Base-by-base conservation (phyloP, 2,329 filamentous ascomycete species). In the Colletotrichum tropicicola region DNA sequence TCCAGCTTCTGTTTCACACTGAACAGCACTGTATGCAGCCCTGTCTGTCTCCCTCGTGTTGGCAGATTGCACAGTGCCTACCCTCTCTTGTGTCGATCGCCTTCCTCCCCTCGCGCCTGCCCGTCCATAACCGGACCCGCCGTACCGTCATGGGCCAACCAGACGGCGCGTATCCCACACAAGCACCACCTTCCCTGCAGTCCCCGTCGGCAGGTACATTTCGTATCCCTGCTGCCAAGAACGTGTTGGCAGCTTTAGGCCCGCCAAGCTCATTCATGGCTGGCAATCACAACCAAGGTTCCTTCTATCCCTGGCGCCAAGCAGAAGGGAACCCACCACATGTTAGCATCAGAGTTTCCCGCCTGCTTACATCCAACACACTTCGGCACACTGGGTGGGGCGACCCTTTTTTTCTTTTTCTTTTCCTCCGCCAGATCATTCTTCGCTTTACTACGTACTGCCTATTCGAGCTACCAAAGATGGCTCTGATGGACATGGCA, bases 341-440 rank as follows among this genome's bases (percentile, higher is more conserved):
- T 41, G 39, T 35, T 35, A 25, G 25, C 39, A 35, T 55, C 52
- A 45, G 28, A 55, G 52, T 55, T 55, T 45, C 27, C 52, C 7
- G 32, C 21, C 52, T 55, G 19, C 52, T 45, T 55, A 55, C 52
- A 37, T 55, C 39, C 17, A 55, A 55, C 52, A 55, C 52, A 37
- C n/a, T 10, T 23, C n/a, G 28, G 47, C n/a, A n/a, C n/a, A n/a
- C n/a, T 25, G 47, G 47, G 47, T 17, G 47, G n/a, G 12, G 9
- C 2, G 5, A n/a, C 3, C 19, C 44, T 30, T 12, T 30, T 30
- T 12, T 30, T 30, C 28, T 30, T 30, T 30, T 30, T 30, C n/a
- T n/a, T n/a, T n/a, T n/a, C n/a, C n/a, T n/a, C n/a, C n/a, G n/a
- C n/a, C n/a, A n/a, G n/a, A n/a, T n/a, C n/a, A n/a, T n/a, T n/a